Evolutionary conservation across 805 yeast species (phyloP).

Genomic region (Metschnikowia lochheadii): DNA sequence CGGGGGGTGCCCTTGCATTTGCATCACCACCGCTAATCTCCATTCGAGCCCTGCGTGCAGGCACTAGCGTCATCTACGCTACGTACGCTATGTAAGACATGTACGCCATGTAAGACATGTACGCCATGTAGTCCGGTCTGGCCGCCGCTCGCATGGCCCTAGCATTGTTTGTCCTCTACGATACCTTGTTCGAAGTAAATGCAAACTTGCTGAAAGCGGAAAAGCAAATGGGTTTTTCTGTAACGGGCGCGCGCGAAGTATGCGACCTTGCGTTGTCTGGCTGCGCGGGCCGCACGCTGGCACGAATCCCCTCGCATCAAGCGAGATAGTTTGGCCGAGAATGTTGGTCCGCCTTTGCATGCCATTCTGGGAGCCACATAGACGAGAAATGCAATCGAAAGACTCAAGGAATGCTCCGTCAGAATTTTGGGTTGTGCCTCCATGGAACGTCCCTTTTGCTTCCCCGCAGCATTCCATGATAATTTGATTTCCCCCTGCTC

Average conservation of each 20-base stretch:
- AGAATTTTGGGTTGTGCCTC: too few relatives aligned
- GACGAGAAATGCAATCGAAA: background rate
- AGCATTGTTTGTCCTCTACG: background rate
- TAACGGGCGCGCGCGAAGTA: constrained; percentile 1
- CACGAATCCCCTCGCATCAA: background rate
- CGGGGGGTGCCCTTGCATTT: too few relatives aligned
- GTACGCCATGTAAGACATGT: too few relatives aligned
- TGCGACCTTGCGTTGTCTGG: background rate
- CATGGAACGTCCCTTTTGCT: too few relatives aligned
- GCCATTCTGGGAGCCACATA: background rate
- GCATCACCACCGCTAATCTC: too few relatives aligned
- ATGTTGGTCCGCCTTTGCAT: background rate
- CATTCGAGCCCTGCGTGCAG: background rate
- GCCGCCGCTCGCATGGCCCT: background rate
- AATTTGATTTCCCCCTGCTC: too few relatives aligned
- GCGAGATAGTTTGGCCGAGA: constrained; percentile 3
- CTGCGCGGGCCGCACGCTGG: constrained; percentile 3
- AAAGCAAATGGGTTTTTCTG: background rate
- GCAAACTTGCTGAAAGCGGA: background rate
- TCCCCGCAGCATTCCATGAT: too few relatives aligned
- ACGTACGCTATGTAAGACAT: background rate
- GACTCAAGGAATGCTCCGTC: too few relatives aligned
- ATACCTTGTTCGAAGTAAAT: background rate
- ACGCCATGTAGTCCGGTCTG: background rate
- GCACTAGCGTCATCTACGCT: background rate